These are phyloP conservation scores for Silene latifolia DNA, from an alignment of 148 eudicot genomes.

Conservation along the genomic window DNA sequence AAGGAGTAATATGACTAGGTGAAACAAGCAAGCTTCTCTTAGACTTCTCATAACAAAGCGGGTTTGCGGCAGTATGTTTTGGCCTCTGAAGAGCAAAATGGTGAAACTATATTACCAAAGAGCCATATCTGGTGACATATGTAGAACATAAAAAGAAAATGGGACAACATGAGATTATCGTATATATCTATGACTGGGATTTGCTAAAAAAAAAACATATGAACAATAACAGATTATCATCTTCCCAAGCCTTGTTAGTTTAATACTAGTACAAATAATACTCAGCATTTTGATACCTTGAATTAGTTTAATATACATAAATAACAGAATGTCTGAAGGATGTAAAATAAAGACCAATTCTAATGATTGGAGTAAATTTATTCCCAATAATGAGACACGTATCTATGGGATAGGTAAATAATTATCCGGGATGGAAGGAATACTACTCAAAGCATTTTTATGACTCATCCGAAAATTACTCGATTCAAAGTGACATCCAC, in stretches of 20 bases:
- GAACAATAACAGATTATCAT: conserved; percentile 63
- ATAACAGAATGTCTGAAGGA: too few species aligned
- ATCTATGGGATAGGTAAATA: too few species aligned
- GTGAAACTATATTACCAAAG: background rate
- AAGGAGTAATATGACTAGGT: background rate
- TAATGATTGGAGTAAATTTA: too few species aligned
- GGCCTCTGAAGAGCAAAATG: background rate
- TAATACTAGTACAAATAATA: too few species aligned
- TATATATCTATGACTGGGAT: conserved; percentile 56
- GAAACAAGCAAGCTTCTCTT: conserved; percentile 1
- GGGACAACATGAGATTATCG: conserved; percentile 43
- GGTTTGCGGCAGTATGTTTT: background rate
- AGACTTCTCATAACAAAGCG: background rate
- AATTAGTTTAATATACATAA: too few species aligned
- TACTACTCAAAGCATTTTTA: too few species aligned
- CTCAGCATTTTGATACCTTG: too few species aligned
- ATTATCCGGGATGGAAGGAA: too few species aligned
- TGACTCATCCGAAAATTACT: too few species aligned
- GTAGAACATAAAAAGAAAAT: background rate
- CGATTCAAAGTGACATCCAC: too few species aligned
- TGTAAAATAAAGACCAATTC: too few species aligned
- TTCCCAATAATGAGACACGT: too few species aligned
- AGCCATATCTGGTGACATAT: background rate
- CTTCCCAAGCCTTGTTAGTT: conserved; percentile 83
- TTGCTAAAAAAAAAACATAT: conserved; percentile 90